Base-by-base conservation (phyloP, 192 early-diverging fungal genomes). In the Allomyces javanicus region DNA sequence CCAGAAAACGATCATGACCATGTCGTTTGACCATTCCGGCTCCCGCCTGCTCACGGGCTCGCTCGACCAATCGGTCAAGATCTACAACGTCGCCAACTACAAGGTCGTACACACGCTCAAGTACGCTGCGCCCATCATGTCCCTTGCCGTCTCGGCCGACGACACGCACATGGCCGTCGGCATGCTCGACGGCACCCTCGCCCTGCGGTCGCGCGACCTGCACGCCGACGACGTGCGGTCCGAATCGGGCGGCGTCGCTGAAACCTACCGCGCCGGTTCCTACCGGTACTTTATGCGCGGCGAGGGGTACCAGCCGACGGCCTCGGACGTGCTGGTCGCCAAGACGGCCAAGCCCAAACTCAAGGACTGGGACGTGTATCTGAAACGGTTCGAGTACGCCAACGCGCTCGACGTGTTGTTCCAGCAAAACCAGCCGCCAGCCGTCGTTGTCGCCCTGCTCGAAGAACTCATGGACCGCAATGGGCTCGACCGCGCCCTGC, bases 31-130 rank as follows among this genome's bases (percentile, higher is more conserved):
- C 78, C 84, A 80, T 62, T 76, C 76, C 12, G 80, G 79, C 63
- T 78, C 86, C 7, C 79, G 89, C 22, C 76, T 99, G 62, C 74
- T 99, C 25, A 86, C 90, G 1, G 94, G 92, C 1, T 91, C 90
- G 21, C 78, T 96, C 64, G 96, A 99, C 77, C 93, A 92, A 66
- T 92, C 96, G 64, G 88, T 99, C 73, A 97, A 99, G 81, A 74
- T 97, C 43, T 94, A 94, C 72, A 84, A 90, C 69, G 78, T 94
- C 64, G 78, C 83, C 70, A 84, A 85, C 69, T 97, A 87, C 78
- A 86, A 89, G 74, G 87, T 96, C 66, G 82, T 87, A 22, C 87
- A 92, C 76, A 90, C 79, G 68, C 72, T 90, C 64, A 92, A 87
- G 72, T 95, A 97, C 72, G 86, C 90, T 22, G 86, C 89, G 44